Percentiles rank a stretch among this genome's conserved stretches.
phyloP scores from a whole-genome alignment of 305 asterid genomes.

The Fraxinus latifolia region DNA sequence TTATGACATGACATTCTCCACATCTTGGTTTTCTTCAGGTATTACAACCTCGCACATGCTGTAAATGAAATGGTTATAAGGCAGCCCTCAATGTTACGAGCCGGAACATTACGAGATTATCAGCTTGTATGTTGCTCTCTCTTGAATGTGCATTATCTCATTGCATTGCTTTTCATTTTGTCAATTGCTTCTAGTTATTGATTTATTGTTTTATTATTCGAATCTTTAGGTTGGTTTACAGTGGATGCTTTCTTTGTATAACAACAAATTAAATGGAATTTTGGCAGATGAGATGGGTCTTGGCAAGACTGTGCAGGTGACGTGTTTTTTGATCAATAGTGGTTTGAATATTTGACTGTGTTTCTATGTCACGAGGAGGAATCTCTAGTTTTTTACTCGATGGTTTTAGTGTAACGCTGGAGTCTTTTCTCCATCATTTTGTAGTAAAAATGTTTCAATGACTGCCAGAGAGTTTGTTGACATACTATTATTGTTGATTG shows the following conservation, averaged over 20 bases:
- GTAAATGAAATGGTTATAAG: constrained; percentile 85
- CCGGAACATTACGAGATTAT: constrained; percentile 94
- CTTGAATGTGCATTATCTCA: constrained; percentile 10
- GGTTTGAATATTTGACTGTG: constrained; percentile 7
- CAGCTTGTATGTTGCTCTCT: constrained; percentile 70
- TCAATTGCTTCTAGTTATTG: constrained; percentile 14
- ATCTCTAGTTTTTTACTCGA: background rate
- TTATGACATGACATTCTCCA: constrained; percentile 12
- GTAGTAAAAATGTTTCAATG: constrained; percentile 3
- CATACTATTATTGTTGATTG: constrained; percentile 1
- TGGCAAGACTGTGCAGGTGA: constrained; percentile 99
- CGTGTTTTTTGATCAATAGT: constrained; percentile 19
- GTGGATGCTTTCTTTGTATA: constrained; percentile 99
- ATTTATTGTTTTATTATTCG: constrained; percentile 24
- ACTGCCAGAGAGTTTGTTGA: background rate
- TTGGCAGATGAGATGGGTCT: constrained; percentile 99
- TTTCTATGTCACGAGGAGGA: constrained; percentile 13
- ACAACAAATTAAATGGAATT: constrained; percentile 94
- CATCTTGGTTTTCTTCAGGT: constrained; percentile 44
- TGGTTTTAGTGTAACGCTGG: background rate
- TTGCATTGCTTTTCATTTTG: constrained; percentile 12
- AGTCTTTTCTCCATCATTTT: constrained; percentile 18
- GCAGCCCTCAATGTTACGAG: constrained; percentile 96
- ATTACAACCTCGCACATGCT: constrained; percentile 97
- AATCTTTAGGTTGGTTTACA: constrained; percentile 94